Conservation (phyloP, 164 flowering plant genomes). For the Annona cherimola region DNA sequence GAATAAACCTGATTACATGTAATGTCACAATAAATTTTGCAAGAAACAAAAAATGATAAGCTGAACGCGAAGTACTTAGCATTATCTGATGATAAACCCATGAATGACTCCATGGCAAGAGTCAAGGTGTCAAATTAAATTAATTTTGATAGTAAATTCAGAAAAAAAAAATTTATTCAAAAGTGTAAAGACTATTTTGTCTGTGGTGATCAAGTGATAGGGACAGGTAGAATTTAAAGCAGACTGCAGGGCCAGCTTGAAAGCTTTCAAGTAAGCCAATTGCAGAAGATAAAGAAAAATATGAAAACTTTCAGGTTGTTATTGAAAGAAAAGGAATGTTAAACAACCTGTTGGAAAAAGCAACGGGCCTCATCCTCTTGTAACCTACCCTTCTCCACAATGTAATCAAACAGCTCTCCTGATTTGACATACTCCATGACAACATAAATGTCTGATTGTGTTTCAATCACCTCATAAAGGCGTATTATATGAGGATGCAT, state of each 20-base stretch:
- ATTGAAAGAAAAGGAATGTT: background rate
- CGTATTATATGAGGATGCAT: conserved; percentile 43
- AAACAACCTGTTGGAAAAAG: conserved; percentile 38
- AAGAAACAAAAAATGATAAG: too few relatives aligned
- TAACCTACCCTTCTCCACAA: conserved; percentile 40
- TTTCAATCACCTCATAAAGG: conserved; percentile 41
- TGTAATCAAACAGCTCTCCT: conserved; percentile 43
- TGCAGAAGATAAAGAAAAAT: background rate
- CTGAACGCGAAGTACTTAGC: too few relatives aligned
- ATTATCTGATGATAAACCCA: too few relatives aligned
- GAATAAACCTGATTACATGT: too few relatives aligned
- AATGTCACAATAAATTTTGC: too few relatives aligned
- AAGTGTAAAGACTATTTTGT: too few relatives aligned
- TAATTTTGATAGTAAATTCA: too few relatives aligned
- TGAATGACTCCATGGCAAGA: too few relatives aligned
- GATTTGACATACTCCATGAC: conserved; percentile 45
- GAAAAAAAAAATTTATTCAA: too few relatives aligned
- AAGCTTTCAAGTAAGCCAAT: background rate
- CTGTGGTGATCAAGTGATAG: background rate
- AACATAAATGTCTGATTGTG: conserved; percentile 33
- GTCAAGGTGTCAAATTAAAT: too few relatives aligned
- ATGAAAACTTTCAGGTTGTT: background rate
- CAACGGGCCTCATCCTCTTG: conserved; percentile 41
- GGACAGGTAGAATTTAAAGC: background rate
- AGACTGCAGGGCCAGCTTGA: background rate